Evolutionary conservation across 2,329 filamentous ascomycete genomes (phyloP).

Genomic region (Trichoderma harzianum): DNA sequence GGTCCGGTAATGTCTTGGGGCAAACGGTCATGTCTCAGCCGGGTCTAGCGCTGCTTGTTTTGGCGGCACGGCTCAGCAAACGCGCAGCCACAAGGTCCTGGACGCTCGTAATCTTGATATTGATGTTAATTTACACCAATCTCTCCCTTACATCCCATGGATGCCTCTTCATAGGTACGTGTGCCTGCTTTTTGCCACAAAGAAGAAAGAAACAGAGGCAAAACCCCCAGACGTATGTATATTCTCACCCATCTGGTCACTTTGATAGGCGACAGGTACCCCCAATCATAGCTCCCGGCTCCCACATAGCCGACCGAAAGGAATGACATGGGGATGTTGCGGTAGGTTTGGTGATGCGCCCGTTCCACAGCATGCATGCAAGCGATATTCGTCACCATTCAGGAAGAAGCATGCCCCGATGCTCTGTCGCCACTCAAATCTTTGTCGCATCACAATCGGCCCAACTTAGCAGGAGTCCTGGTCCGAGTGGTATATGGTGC

Average conservation of each 20-base stretch:
- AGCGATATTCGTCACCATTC: conserved; percentile 12
- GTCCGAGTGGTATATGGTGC: neutral
- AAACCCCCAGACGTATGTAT: neutral
- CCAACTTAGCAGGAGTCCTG: neutral
- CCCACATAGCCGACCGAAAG: neutral
- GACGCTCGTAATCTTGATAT: neutral
- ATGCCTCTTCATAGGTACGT: neutral
- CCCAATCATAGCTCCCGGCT: neutral
- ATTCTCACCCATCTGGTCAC: neutral
- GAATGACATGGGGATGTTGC: neutral
- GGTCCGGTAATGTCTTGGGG: neutral
- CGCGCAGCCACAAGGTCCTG: neutral
- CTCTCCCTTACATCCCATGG: neutral
- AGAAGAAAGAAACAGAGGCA: neutral
- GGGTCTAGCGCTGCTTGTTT: neutral
- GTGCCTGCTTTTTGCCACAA: neutral
- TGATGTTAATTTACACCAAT: neutral
- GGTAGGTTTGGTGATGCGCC: conserved; percentile 8
- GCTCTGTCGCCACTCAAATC: neutral
- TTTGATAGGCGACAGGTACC: neutral
- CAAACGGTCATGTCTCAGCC: conserved; percentile 3
- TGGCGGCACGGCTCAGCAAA: conserved; percentile 1
- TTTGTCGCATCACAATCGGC: neutral
- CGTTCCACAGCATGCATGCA: conserved; percentile 13
- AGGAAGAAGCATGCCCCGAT: neutral